These are phyloP conservation scores for Tetrapisispora fleetii DNA, from an alignment of 805 yeast genomes.

Conservation along the genomic window DNA sequence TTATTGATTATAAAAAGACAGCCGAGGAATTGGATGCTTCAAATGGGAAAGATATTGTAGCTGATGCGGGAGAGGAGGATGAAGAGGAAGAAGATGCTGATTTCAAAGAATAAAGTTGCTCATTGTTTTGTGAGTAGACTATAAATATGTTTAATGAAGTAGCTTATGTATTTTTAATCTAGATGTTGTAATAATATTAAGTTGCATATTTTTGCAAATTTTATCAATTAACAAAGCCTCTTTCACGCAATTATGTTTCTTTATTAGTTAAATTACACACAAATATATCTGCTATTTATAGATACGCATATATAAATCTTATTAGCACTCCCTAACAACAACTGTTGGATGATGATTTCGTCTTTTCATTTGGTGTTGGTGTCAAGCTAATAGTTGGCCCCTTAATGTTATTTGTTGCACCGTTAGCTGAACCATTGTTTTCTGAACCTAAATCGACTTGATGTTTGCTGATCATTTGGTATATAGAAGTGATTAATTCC, in stretches of 20 bases:
- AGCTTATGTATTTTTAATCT: not conserved
- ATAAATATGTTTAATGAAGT: not conserved
- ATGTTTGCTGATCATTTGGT: conserved; percentile 88
- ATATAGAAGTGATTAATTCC: conserved; percentile 84
- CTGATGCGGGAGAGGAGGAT: conserved; percentile 12
- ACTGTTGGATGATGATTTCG: conserved; percentile 37
- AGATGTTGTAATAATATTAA: not conserved
- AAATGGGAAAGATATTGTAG: conserved; percentile 30
- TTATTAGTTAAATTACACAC: not conserved
- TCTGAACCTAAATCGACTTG: conserved; percentile 76
- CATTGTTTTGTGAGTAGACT: not conserved
- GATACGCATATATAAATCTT: not conserved
- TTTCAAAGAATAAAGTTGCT: conserved; percentile 13
- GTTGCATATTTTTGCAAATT: not conserved
- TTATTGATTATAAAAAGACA: conserved; percentile 75
- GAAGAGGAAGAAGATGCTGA: conserved; percentile 14
- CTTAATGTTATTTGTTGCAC: conserved; percentile 42
- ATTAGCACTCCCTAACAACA: conserved; percentile 50
- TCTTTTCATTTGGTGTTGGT: conserved; percentile 82
- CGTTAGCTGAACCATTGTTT: conserved; percentile 10
- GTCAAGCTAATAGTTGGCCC: conserved; percentile 91
- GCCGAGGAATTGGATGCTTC: conserved; percentile 52
- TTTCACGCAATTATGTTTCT: not conserved
- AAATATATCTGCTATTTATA: not conserved
- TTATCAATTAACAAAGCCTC: too few species aligned